phyloP scores from a whole-genome alignment of 768 basidiomycete species.

The Auricularia heimuer region DNA sequence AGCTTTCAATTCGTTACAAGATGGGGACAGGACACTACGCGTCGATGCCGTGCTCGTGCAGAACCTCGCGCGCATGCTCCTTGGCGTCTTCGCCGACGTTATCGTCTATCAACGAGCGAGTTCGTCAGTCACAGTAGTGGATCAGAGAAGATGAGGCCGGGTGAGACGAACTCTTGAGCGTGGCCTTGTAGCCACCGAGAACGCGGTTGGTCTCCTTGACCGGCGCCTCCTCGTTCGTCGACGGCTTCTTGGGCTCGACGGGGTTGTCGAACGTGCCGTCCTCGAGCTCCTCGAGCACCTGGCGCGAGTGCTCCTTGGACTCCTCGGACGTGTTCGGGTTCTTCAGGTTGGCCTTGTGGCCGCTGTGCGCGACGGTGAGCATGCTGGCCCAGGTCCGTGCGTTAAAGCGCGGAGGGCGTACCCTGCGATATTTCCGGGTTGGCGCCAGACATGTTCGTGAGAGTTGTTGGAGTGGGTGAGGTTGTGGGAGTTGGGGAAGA shows the following conservation, averaged over 20 bases:
- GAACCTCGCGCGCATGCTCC: conserved; percentile 42
- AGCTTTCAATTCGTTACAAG: not conserved
- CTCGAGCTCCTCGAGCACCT: conserved; percentile 6
- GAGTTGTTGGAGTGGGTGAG: not conserved
- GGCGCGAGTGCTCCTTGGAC: conserved; percentile 11
- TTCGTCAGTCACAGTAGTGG: too few species aligned
- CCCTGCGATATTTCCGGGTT: not conserved
- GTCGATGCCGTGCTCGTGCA: conserved; percentile 34
- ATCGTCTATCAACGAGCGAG: conserved; percentile 24
- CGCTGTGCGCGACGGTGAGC: conserved; percentile 2
- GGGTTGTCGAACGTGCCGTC: not conserved
- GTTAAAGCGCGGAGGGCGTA: not conserved
- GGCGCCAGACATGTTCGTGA: not conserved
- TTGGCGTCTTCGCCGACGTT: conserved; percentile 41
- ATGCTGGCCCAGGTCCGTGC: not conserved
- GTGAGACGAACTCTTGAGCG: conserved; percentile 33
- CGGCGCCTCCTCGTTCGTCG: conserved; percentile 15
- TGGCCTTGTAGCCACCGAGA: conserved; percentile 47
- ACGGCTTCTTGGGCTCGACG: not conserved
- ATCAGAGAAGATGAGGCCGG: too few species aligned
- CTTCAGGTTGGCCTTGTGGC: conserved; percentile 11
- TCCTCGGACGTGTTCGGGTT: conserved; percentile 10
- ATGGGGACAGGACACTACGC: conserved; percentile 14
- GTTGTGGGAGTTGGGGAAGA: not conserved
- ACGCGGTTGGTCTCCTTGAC: conserved; percentile 38